Conservation (phyloP, 2,329 filamentous ascomycete species). For the Ramichloridium luteum region DNA sequence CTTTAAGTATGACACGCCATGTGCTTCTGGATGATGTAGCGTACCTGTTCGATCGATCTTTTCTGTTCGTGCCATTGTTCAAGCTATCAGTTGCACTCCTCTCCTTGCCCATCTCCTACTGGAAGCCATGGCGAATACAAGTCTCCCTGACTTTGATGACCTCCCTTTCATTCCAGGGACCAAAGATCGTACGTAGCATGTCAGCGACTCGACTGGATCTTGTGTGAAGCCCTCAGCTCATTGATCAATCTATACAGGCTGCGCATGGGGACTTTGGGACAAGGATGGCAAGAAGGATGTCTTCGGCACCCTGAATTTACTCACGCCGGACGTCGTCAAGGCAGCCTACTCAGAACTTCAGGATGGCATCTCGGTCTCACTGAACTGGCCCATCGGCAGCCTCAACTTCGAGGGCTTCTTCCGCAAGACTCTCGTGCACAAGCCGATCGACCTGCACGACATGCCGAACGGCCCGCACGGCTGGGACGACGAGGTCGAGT, state of each 20-base stretch:
- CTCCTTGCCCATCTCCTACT: too few relatives aligned
- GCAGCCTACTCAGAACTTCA: conserved; percentile 30
- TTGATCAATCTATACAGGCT: conserved; percentile 16
- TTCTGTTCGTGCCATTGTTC: too few relatives aligned
- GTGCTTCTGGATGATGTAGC: too few relatives aligned
- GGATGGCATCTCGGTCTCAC: conserved; percentile 30
- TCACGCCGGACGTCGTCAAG: conserved; percentile 33
- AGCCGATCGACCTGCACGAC: conserved; percentile 25
- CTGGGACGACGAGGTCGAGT: conserved; percentile 35
- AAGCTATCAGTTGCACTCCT: too few relatives aligned
- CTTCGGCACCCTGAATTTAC: conserved; percentile 34
- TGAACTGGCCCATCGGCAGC: conserved; percentile 28
- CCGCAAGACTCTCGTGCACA: conserved; percentile 25
- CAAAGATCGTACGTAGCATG: conserved; percentile 1
- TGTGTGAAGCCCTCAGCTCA: too few relatives aligned
- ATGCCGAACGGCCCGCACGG: conserved; percentile 23
- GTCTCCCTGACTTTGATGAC: conserved; percentile 1
- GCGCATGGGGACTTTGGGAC: conserved; percentile 35
- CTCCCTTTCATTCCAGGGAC: neutral
- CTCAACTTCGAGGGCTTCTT: conserved; percentile 28
- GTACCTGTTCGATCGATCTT: too few relatives aligned
- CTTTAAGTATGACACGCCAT: too few relatives aligned
- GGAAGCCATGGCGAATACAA: too few relatives aligned
- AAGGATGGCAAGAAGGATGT: conserved; percentile 33
- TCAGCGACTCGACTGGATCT: too few relatives aligned